phyloP scores from a whole-genome alignment of 2,329 filamentous ascomycete species.

The Furcasterigmium sp. region DNA sequence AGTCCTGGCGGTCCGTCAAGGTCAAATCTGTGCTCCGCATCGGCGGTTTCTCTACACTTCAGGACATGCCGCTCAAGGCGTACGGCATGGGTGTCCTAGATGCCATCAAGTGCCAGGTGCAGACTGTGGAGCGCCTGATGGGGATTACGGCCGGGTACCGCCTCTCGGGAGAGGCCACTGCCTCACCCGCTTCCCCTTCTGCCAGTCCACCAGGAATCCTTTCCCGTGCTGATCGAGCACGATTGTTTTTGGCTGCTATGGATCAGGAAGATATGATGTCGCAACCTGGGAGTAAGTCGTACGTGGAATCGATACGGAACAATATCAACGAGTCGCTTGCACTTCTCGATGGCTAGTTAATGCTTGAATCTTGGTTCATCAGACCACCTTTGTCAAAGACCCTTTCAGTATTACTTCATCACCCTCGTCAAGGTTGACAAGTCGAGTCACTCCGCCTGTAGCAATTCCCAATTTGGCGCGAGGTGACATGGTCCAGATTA shows the following conservation, averaged over 20 bases:
- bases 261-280: conserved; percentile 15
- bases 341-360: conserved; percentile 13
- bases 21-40: conserved; percentile 18
- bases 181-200: conserved; percentile 2
- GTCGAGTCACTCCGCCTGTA: too few species aligned
- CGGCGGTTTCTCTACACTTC: conserved; percentile 14
- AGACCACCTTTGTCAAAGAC: too few species aligned
- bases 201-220: conserved; percentile 13
- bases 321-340: conserved; percentile 13
- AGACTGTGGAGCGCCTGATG: conserved; percentile 13
- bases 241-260: conserved; percentile 13
- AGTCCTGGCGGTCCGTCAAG: conserved; percentile 12
- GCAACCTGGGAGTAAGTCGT: conserved; percentile 13
- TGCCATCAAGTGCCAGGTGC: conserved; percentile 14
- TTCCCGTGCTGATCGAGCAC: conserved; percentile 12
- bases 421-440: too few species aligned
- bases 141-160: conserved; percentile 15
- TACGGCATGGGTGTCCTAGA: conserved; percentile 15
- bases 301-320: conserved; percentile 15
- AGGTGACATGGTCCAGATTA: too few species aligned
- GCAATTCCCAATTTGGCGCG: too few species aligned
- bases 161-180: conserved; percentile 11
- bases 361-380: too few species aligned
- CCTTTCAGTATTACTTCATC: too few species aligned
- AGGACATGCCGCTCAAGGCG: conserved; percentile 16